A percentile compares a stretch with the other conserved stretches of the same genome.
These are phyloP conservation scores for Fusarium ambrosium DNA, from an alignment of 2,329 filamentous ascomycete species.

Conservation along the genomic window DNA sequence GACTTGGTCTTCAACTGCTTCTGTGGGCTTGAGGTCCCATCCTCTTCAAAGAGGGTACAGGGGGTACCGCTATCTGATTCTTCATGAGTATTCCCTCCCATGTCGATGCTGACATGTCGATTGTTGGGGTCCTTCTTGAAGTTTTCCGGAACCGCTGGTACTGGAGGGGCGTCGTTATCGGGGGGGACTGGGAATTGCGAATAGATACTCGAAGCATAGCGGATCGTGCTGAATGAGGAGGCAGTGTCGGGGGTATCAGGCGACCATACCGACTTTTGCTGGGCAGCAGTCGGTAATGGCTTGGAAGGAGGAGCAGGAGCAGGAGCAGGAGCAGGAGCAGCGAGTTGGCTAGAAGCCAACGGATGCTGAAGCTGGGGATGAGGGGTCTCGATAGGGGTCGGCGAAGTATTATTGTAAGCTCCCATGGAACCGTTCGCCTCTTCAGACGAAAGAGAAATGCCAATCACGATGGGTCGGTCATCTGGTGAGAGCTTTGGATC, in stretches of 20 bases:
- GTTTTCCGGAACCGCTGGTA: conserved; percentile 68
- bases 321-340: background rate
- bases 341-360: conserved; percentile 13
- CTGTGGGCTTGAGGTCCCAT: conserved; percentile 62
- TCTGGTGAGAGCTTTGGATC: conserved; percentile 72
- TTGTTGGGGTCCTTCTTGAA: conserved; percentile 54
- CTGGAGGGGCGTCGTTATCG: conserved; percentile 65
- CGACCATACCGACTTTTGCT: conserved; percentile 69
- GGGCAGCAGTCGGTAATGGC: conserved; percentile 43
- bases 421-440: conserved; percentile 54
- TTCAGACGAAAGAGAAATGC: conserved; percentile 72
- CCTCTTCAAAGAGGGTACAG: conserved; percentile 79
- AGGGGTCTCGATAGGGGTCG: conserved; percentile 45
- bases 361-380: conserved; percentile 18
- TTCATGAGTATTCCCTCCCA: conserved; percentile 49
- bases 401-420: conserved; percentile 55
- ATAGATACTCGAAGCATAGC: conserved; percentile 71
- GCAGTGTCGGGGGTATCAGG: conserved; percentile 70
- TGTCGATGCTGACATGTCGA: conserved; percentile 54
- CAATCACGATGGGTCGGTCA: conserved; percentile 80
- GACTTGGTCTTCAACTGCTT: conserved; percentile 57
- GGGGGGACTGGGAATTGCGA: conserved; percentile 64
- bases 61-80: conserved; percentile 70
- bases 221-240: conserved; percentile 57
- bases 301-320: conserved; percentile 5